Evolutionary conservation across 2,329 filamentous ascomycete genomes (phyloP), one percentile per base, ranked within the genome.

Genomic region (Aureobasidium sp.): DNA sequence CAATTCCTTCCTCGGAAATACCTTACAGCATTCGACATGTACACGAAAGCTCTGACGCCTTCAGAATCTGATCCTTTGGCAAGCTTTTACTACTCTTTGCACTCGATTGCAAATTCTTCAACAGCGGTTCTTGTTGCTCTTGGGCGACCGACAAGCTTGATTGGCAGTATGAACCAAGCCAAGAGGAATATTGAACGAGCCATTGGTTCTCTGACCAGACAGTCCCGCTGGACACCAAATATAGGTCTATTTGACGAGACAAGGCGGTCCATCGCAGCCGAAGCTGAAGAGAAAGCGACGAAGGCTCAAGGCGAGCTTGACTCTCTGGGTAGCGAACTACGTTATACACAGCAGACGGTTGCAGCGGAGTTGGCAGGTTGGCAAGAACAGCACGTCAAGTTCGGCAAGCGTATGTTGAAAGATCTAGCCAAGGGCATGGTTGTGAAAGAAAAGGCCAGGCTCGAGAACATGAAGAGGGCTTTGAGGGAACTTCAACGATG

Each of bases 291-390:
- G 66, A 90, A 89, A 68, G 89, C 90, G 41, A 81, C 84, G 15
- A 86, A 86, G 65, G 85, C 84, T 27, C 83, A 87, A 65, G 75
- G 80, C 21, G 90, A 97, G 71, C 83, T 90, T 11, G 83, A 87
- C 25, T 83, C 85, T 47, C 75, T 96, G n/a, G 87, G 88, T 0
- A 85, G 85, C 57, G 94, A 99, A 74, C 78, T 99, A 61, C 80
- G 91, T 54, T 96, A 94, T 73, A 96, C 92, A 52, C 93, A 97
- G 76, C 90, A 95, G 73, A 91, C 93, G 15, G 93, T 97, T 29
- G 93, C 95, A 7, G 83, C 86, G 1, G 94, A 99, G 76, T 75
- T 99, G 61, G 94, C 94, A 0, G 91, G 90, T 16, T 99, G 94
- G 91, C 92, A 96, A 70, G 91, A 95, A 44, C 84, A 91, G 77